Evolutionary conservation across 2,329 filamentous ascomycete genomes (phyloP), one percentile per base, ranked within the genome.

Genomic region (Kalmusia sp.): DNA sequence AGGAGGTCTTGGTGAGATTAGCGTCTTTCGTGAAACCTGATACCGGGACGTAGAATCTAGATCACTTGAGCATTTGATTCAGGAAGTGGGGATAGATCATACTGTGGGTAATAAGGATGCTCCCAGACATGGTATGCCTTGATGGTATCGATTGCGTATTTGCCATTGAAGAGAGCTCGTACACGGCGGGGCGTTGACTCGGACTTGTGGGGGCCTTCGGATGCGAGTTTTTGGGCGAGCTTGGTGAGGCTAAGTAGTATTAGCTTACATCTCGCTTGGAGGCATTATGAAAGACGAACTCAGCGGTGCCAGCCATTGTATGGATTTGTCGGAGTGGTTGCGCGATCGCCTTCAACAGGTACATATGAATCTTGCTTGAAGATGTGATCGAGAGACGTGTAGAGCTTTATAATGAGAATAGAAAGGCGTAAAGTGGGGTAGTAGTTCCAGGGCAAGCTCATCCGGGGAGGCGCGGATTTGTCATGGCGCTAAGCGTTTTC

Each of bases 201-300:
- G 6, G 56, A 49, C 30, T 61, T 71, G 47, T 67, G 56, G 1
- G 77, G 77, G 0, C 78, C 78, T 17, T 77, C 58, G 3, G 68
- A 65, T 14, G 66, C 69, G 25, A 80, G 73, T 47, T 72, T 75
- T 55, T 75, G 63, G 47, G 77, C 77, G 19, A 80, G 69, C 17
- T 72, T 68, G 9, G 63, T 61, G 19, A 79, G 70, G 58, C 75
- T 78, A 44, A 4, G 28, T n/a, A n/a, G 11, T 21, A 30, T 49
- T 25, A 33, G 28, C 8, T 51, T 22, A 7, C 15, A n/a, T 47
- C n/a, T n/a, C n/a, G n/a, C n/a, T n/a, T n/a, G n/a, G 8, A 47
- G 7, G 8, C 12, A 34, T 19, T 30, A 8, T 14, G 17, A 11
- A 25, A 19, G 21, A 34, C 43, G 33, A 41, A 54, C 55, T 57